These are phyloP conservation scores for Infundibulicybe gibba DNA, from an alignment of 768 basidiomycete species.

Conservation along the genomic window DNA sequence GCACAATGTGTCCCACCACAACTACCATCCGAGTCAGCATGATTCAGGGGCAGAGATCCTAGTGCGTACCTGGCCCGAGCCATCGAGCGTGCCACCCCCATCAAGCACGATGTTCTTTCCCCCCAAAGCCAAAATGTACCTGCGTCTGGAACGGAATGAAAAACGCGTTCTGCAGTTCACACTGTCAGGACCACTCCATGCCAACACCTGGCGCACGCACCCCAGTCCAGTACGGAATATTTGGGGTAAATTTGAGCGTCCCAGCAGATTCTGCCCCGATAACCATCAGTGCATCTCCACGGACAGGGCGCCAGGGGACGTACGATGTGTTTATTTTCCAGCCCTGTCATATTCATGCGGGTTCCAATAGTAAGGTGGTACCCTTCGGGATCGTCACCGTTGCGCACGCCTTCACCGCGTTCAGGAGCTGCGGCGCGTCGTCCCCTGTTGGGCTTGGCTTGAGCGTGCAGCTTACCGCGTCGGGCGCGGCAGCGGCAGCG, in stretches of 20 bases:
- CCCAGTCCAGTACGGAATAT: slow-evolving; percentile 52
- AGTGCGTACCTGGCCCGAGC: slow-evolving; percentile 51
- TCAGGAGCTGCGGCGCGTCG: slow-evolving; percentile 45
- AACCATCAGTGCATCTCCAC: background rate
- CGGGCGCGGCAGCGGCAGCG: background rate
- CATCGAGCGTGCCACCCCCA: slow-evolving; percentile 65
- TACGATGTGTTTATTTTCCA: slow-evolving; percentile 47
- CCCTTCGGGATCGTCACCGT: slow-evolving; percentile 39
- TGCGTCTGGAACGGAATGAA: slow-evolving; percentile 51
- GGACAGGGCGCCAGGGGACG: slow-evolving; percentile 5
- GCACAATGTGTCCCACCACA: slow-evolving; percentile 55
- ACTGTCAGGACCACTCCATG: background rate
- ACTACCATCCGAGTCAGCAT: slow-evolving; percentile 18
- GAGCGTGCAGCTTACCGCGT: slow-evolving; percentile 32
- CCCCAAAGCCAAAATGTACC: slow-evolving; percentile 54
- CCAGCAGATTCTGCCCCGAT: slow-evolving; percentile 41
- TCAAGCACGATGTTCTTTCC: slow-evolving; percentile 44
- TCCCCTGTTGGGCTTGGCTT: slow-evolving; percentile 38
- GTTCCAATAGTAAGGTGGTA: slow-evolving; percentile 50
- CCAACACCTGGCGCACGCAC: slow-evolving; percentile 18
- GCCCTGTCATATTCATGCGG: slow-evolving; percentile 50
- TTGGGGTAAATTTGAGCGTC: slow-evolving; percentile 44
- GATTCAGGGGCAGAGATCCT: background rate
- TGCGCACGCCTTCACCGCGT: slow-evolving; percentile 35
- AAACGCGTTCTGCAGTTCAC: slow-evolving; percentile 40